A percentile compares a stretch with the other conserved stretches of the same genome.
phyloP scores from a whole-genome alignment of 2,329 filamentous ascomycete genomes.

The Diaporthe sp. region DNA sequence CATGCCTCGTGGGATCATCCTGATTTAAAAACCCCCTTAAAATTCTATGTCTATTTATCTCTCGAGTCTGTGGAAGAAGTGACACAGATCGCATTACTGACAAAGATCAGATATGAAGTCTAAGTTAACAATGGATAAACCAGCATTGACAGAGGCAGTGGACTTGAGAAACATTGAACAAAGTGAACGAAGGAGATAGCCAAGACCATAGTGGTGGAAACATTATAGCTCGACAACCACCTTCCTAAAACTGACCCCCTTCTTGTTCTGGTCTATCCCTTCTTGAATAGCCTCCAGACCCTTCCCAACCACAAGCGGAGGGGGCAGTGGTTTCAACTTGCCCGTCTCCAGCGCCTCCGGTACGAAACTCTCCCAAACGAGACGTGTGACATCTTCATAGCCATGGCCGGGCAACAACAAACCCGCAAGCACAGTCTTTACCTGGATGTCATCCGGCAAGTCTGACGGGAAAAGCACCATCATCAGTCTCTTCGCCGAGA shows the following conservation, averaged over 20 bases:
- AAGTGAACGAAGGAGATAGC: too few relatives aligned
- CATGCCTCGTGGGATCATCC: too few relatives aligned
- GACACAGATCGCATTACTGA: too few relatives aligned
- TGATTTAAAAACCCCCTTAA: too few relatives aligned
- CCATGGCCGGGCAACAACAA: constrained; percentile 3
- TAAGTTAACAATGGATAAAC: too few relatives aligned
- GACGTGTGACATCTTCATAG: neutral
- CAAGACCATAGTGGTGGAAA: neutral
- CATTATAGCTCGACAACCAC: constrained; percentile 32
- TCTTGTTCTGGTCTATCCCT: constrained; percentile 26
- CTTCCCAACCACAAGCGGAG: constrained; percentile 15
- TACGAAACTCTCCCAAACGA: constrained; percentile 28
- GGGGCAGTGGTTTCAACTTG: constrained; percentile 11
- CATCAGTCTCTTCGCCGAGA: constrained; percentile 12
- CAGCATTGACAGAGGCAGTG: neutral
- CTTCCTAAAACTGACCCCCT: constrained; percentile 32
- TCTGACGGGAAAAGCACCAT: neutral
- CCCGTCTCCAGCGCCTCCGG: neutral
- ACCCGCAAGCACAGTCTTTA: constrained; percentile 5
- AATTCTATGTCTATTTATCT: too few relatives aligned
- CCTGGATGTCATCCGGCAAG: constrained; percentile 16
- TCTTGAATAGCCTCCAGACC: constrained; percentile 23
- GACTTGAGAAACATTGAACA: neutral
- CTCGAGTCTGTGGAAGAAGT: too few relatives aligned
- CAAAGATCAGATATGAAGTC: too few relatives aligned